Base-by-base conservation (phyloP, 805 yeast species). In the Hanseniaspora vineae region DNA sequence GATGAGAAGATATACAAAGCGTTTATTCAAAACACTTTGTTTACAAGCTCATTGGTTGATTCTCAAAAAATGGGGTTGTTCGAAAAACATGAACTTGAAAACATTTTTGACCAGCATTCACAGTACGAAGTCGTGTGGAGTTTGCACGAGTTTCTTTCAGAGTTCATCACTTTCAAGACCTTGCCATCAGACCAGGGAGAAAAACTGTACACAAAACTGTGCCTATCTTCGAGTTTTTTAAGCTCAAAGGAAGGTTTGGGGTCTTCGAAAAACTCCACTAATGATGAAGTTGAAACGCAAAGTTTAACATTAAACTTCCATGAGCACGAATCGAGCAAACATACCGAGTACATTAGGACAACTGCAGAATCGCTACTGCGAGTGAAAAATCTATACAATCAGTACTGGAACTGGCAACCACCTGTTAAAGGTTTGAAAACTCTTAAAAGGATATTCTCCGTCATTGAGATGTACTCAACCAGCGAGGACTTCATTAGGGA, bases 71-170 rank as follows among this genome's bases (percentile, higher is more conserved):
- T 62, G 17, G 19, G 14, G 6, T 29, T 60, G 1, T 37, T 55
- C 8, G 42, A 50, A 33, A 55, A 54, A 42, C 52, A 54, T 31
- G 48, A 56, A 5, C 51, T 52, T 13, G 52, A 52, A 15, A 60
- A 63, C 44, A 62, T 63, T 18, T 55, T 51, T 33, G 56, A 56
- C 49, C 51, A 58, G 1, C 60, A 58, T 14, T 66, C 66, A 46
- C 67, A 63, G 46, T 69, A 66, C 48, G 68, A 69, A 47, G 49
- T 69, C 42, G 68, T 69, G 1, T 69, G 74, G 74, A 65, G 66
- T 17, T 54, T 69, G 2, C 72, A 69, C 51, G 72, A 68, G 17
- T 64, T 64, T 19, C 46, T 68, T 14, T 60, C 67, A 8, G 60
- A 58, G 9, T 67, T 64, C 51, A 59, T 63, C 35, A 55, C 49